Conservation (phyloP, 1,139 yeast species). For the Hemisphaericaspora lyxosophila region DNA sequence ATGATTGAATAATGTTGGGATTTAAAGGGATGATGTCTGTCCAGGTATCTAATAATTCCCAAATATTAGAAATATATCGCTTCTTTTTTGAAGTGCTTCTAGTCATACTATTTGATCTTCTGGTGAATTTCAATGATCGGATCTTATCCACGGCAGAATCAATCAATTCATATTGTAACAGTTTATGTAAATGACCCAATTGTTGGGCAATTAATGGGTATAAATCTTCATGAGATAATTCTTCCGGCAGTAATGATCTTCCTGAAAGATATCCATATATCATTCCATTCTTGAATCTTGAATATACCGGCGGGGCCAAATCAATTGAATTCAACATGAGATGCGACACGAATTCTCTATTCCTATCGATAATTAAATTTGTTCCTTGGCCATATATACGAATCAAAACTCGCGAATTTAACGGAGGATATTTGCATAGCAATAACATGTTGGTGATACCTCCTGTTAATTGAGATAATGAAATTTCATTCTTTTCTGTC, state of each 20-base stretch:
- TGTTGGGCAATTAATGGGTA: constrained; percentile 64
- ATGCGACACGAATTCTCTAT: constrained; percentile 74
- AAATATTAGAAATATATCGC: constrained; percentile 45
- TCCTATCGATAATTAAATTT: constrained; percentile 68
- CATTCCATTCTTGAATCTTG: constrained; percentile 71
- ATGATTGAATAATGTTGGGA: constrained; percentile 41
- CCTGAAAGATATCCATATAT: constrained; percentile 73
- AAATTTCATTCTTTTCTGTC: constrained; percentile 24
- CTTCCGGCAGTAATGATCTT: constrained; percentile 56
- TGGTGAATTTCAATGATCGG: constrained; percentile 25
- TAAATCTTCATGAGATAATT: constrained; percentile 47
- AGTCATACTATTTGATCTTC: constrained; percentile 12
- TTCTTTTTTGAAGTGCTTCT: constrained; percentile 22
- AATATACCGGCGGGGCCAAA: constrained; percentile 70
- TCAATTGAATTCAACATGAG: constrained; percentile 57
- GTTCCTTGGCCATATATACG: constrained; percentile 81
- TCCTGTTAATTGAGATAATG: constrained; percentile 55
- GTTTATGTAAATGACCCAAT: constrained; percentile 71
- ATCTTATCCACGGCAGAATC: constrained; percentile 52
- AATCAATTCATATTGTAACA: constrained; percentile 44
- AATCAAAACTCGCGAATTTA: constrained; percentile 48
- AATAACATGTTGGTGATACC: constrained; percentile 79
- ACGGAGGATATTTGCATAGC: constrained; percentile 40
- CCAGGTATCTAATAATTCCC: constrained; percentile 66
- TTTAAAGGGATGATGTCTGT: constrained; percentile 56